Evolutionary conservation across 2,329 filamentous ascomycete genomes (phyloP).

Genomic region (Grosmannia serpens): DNA sequence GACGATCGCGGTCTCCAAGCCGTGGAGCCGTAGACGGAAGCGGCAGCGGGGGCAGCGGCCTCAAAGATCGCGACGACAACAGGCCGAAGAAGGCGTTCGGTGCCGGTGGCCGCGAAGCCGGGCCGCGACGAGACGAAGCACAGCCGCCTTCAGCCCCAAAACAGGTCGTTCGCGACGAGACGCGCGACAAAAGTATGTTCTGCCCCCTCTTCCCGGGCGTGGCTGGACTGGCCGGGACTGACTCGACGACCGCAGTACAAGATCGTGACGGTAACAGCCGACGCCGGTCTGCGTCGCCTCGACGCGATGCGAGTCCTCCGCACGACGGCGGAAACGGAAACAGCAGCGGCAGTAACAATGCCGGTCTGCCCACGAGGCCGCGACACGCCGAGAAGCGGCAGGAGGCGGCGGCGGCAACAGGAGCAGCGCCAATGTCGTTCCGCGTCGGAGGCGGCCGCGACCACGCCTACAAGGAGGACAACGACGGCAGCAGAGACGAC

Average conservation of each 20-base stretch:
- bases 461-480: conserved; percentile 21
- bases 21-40: not conserved
- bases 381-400: not conserved
- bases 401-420: not conserved
- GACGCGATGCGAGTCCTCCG: conserved; percentile 6
- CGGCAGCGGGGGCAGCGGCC: not conserved
- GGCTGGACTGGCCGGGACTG: no score
- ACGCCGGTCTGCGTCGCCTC: conserved; percentile 10
- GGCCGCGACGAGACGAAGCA: not conserved
- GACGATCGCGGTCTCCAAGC: not conserved
- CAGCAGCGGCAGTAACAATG: not conserved
- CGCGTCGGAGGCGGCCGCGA: conserved; percentile 1
- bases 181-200: not conserved
- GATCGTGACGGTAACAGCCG: not conserved
- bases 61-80: not conserved
- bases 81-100: not conserved
- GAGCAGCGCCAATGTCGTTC: conserved; percentile 9
- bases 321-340: not conserved
- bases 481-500: not conserved
- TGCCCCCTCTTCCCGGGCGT: no score
- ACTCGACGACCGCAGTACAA: no score
- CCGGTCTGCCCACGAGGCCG: conserved; percentile 6
- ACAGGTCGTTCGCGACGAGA: not conserved
- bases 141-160: not conserved
- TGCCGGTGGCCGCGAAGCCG: not conserved